These are phyloP conservation scores for Tulasnella sp. DNA, from an alignment of 768 basidiomycete genomes.

Conservation along the genomic window DNA sequence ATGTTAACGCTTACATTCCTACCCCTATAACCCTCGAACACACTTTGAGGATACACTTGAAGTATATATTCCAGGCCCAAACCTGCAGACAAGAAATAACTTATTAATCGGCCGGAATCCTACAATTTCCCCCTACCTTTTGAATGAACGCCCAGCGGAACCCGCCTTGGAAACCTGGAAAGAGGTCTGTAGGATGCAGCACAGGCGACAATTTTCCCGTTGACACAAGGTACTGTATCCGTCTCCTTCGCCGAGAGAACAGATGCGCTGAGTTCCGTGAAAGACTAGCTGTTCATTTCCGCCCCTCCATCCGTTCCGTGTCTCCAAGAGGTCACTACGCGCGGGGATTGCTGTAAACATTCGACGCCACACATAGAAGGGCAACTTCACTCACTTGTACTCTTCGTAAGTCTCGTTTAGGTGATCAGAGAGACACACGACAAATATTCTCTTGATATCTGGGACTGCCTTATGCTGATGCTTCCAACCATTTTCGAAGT, in stretches of 20 bases:
- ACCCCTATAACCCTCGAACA: neutral
- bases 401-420: neutral
- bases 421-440: neutral
- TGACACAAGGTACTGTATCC: too few species aligned
- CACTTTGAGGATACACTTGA: conserved; percentile 19
- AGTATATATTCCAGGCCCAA: conserved; percentile 15
- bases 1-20: neutral
- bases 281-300: neutral
- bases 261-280: conserved; percentile 1
- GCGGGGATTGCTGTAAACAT: neutral
- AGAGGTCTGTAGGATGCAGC: conserved; percentile 8
- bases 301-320: neutral
- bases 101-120: too few species aligned
- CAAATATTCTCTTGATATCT: neutral
- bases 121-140: neutral
- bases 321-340: neutral
- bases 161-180: neutral
- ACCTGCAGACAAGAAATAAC: neutral
- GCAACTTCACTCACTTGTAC: neutral
- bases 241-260: neutral
- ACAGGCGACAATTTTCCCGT: neutral
- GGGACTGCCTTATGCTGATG: neutral
- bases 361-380: neutral
- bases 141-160: conserved; percentile 4
- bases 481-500: conserved; percentile 16